Percentiles rank a stretch among this genome's conserved stretches.
These are phyloP conservation scores for Candida lessepsii DNA, from an alignment of 805 yeast genomes.

Conservation along the genomic window DNA sequence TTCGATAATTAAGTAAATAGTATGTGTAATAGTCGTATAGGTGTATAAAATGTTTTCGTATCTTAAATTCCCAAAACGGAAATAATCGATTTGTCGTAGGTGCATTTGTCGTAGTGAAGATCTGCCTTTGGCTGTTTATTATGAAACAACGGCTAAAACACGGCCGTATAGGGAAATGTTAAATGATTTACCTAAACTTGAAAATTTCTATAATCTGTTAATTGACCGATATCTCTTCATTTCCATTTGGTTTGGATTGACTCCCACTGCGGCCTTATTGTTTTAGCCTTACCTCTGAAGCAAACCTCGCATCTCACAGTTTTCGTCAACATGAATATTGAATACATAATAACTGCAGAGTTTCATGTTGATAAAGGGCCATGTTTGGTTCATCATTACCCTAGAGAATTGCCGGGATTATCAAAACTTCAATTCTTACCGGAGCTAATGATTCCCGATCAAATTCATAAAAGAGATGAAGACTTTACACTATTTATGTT, in stretches of 20 bases:
- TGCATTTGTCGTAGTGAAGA: too few relatives aligned
- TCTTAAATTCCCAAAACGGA: too few relatives aligned
- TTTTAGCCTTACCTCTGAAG: too few relatives aligned
- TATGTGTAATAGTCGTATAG: constrained; percentile 1
- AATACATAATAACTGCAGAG: constrained; percentile 67
- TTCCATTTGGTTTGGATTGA: too few relatives aligned
- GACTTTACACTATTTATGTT: constrained; percentile 59
- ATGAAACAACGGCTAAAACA: too few relatives aligned
- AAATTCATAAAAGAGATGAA: constrained; percentile 54
- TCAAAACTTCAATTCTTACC: constrained; percentile 41
- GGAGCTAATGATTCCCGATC: constrained; percentile 62
- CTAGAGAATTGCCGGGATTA: constrained; percentile 31
- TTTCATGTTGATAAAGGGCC: constrained; percentile 81
- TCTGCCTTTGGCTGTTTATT: too few relatives aligned
- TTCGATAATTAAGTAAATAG: constrained; percentile 46
- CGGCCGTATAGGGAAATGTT: too few relatives aligned
- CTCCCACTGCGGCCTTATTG: too few relatives aligned
- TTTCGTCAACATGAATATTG: constrained; percentile 35
- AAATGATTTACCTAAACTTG: too few relatives aligned
- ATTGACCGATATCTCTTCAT: too few relatives aligned
- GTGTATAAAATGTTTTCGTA: neutral
- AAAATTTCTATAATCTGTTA: too few relatives aligned
- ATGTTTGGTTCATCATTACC: constrained; percentile 52
- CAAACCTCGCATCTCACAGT: neutral
- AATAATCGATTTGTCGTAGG: too few relatives aligned